Evolutionary conservation across 805 yeast genomes (phyloP).

Genomic region (Cephaloascus fragrans): DNA sequence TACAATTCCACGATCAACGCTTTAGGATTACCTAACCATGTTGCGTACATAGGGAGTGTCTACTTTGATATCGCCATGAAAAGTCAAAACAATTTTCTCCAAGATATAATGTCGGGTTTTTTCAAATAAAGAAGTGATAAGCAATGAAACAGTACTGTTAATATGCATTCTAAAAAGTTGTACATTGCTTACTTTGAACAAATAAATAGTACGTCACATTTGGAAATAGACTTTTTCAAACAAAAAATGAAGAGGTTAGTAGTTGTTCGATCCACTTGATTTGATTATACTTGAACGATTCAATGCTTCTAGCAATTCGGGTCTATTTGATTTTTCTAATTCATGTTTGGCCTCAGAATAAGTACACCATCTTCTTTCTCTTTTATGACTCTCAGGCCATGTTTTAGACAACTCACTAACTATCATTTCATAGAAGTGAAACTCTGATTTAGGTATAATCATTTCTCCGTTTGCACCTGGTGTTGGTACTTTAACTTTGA

Average conservation of each 20-base stretch:
- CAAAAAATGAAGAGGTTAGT: not conserved
- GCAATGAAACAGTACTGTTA: too few relatives aligned
- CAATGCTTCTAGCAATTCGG: slow-evolving; percentile 59
- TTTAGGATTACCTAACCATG: slow-evolving; percentile 29
- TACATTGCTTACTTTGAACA: too few relatives aligned
- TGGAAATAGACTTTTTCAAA: too few relatives aligned
- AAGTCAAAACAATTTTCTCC: slow-evolving; percentile 46
- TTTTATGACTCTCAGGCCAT: slow-evolving; percentile 67
- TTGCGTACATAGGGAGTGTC: slow-evolving; percentile 48
- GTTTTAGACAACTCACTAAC: slow-evolving; percentile 41
- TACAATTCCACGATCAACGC: slow-evolving; percentile 29
- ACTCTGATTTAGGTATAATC: slow-evolving; percentile 70
- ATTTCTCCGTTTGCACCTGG: slow-evolving; percentile 24
- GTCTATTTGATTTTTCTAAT: slow-evolving; percentile 45
- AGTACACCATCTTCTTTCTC: slow-evolving; percentile 70
- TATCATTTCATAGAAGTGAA: slow-evolving; percentile 75
- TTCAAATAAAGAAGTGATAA: not conserved
- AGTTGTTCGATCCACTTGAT: slow-evolving; percentile 11
- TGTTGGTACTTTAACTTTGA: not conserved
- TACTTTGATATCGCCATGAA: slow-evolving; percentile 48
- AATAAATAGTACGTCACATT: too few relatives aligned
- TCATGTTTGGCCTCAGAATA: slow-evolving; percentile 59
- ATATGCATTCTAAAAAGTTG: too few relatives aligned
- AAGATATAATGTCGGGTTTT: slow-evolving; percentile 50
- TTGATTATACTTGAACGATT: slow-evolving; percentile 42